These are phyloP conservation scores for Akanthomyces dipterigenus DNA, from an alignment of 2,329 filamentous ascomycete species.

Conservation along the genomic window DNA sequence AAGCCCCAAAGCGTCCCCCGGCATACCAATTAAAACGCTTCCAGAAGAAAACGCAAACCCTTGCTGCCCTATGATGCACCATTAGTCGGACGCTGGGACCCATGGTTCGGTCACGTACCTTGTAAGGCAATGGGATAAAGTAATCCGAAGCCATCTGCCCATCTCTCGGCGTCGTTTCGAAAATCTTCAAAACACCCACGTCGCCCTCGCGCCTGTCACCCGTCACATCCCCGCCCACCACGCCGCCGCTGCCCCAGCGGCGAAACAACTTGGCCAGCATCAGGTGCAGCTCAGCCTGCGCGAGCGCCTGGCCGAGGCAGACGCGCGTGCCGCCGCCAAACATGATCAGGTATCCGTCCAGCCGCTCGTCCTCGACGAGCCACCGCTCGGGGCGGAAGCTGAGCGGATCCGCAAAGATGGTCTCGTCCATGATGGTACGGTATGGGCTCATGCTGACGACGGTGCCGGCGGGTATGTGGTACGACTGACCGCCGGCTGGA, in stretches of 20 bases:
- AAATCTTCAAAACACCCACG: conserved; percentile 28
- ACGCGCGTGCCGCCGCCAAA: conserved; percentile 29
- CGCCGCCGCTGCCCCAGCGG: conserved; percentile 29
- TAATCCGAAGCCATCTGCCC: conserved; percentile 31
- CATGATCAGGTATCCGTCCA: conserved; percentile 28
- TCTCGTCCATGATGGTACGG: conserved; percentile 27
- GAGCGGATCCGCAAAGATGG: conserved; percentile 26
- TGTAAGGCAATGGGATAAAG: conserved; percentile 33
- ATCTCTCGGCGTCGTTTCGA: conserved; percentile 28
- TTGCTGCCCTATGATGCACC: conserved; percentile 22
- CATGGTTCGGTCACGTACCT: conserved; percentile 19
- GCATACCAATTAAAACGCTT: conserved; percentile 8
- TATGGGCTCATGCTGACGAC: conserved; percentile 33
- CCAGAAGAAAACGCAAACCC: conserved; percentile 27
- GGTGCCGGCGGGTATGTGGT: conserved; percentile 27
- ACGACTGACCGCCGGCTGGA: conserved; percentile 19
- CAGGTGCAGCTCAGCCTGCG: conserved; percentile 32
- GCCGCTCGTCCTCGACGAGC: conserved; percentile 25
- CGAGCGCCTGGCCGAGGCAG: conserved; percentile 32
- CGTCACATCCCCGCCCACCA: conserved; percentile 22
- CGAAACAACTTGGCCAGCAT: conserved; percentile 32
- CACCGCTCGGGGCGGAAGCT: conserved; percentile 31
- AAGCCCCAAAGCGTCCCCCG: neutral
- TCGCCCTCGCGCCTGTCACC: conserved; percentile 28
- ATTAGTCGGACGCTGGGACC: neutral